Evolutionary conservation across 805 yeast genomes (phyloP).

Genomic region (Yarrowia sp.): DNA sequence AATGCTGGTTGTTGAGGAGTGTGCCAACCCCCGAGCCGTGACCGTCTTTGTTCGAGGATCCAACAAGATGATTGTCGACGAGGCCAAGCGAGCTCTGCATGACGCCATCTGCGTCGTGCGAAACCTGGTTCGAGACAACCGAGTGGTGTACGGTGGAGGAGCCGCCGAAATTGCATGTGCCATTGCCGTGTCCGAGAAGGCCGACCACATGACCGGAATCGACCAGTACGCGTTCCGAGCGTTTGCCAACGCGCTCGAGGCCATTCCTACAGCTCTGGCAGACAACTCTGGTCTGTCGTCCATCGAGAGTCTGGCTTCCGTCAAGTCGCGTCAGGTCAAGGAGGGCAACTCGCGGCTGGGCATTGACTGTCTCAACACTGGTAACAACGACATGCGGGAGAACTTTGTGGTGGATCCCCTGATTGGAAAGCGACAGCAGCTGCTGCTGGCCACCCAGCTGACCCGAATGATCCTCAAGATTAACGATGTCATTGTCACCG

Average conservation of each 20-base stretch:
- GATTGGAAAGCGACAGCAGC: slow-evolving; percentile 95
- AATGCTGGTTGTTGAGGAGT: slow-evolving; percentile 91
- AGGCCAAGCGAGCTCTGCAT: slow-evolving; percentile 92
- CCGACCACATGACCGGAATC: slow-evolving; percentile 89
- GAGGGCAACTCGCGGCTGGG: slow-evolving; percentile 73
- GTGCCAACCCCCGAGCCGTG: slow-evolving; percentile 82
- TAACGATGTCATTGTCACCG: slow-evolving; percentile 91
- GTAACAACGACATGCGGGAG: slow-evolving; percentile 89
- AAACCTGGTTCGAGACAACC: slow-evolving; percentile 83
- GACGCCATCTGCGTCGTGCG: slow-evolving; percentile 97
- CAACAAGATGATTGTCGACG: slow-evolving; percentile 96
- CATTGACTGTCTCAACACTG: slow-evolving; percentile 89
- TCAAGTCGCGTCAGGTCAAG: slow-evolving; percentile 81
- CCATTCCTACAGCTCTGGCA: slow-evolving; percentile 90
- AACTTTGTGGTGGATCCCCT: slow-evolving; percentile 94
- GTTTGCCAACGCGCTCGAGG: slow-evolving; percentile 85
- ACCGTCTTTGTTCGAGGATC: slow-evolving; percentile 94
- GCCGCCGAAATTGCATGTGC: slow-evolving; percentile 96
- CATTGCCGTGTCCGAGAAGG: slow-evolving; percentile 83
- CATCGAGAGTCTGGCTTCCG: slow-evolving; percentile 78
- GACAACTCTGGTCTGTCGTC: slow-evolving; percentile 96
- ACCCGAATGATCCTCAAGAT: slow-evolving; percentile 97
- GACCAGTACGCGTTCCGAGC: slow-evolving; percentile 98
- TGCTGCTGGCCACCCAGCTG: slow-evolving; percentile 91
- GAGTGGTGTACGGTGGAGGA: slow-evolving; percentile 99